Evolutionary conservation across 495 filamentous ascomycete genomes (phyloP).

Genomic region (Talaromyces adpressus): DNA sequence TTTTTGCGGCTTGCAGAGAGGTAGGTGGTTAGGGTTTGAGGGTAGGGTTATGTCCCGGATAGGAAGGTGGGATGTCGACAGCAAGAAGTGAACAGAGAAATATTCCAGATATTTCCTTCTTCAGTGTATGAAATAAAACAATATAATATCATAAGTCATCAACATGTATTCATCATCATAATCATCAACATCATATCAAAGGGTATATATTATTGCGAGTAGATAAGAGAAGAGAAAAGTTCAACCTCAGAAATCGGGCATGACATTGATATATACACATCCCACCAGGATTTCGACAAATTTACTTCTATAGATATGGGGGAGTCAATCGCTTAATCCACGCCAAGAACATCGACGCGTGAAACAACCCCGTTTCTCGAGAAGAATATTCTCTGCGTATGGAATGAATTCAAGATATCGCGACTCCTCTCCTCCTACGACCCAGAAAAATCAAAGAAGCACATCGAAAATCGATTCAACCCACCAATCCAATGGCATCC

Average conservation of each 20-base stretch:
- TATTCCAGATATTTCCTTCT: neutral
- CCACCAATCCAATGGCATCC: neutral
- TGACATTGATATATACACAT: neutral
- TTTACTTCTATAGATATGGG: neutral
- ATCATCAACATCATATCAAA: neutral
- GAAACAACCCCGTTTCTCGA: neutral
- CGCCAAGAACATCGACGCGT: neutral
- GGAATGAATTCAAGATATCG: neutral
- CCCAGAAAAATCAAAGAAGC: neutral
- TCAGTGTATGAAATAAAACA: neutral
- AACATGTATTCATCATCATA: conserved; percentile 1
- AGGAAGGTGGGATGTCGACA: neutral
- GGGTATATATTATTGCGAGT: neutral
- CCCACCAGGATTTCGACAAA: neutral
- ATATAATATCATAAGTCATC: neutral
- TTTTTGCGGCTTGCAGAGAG: neutral
- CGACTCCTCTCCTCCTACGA: neutral
- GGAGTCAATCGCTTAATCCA: neutral
- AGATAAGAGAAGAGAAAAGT: neutral
- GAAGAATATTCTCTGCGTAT: neutral
- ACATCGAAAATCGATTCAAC: neutral
- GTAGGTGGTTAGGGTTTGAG: neutral
- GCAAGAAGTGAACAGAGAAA: neutral
- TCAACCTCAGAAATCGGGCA: conserved; percentile 2
- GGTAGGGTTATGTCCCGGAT: neutral